Conservation (phyloP, 2,329 filamentous ascomycete species). For the Fusarium vanettenii region DNA sequence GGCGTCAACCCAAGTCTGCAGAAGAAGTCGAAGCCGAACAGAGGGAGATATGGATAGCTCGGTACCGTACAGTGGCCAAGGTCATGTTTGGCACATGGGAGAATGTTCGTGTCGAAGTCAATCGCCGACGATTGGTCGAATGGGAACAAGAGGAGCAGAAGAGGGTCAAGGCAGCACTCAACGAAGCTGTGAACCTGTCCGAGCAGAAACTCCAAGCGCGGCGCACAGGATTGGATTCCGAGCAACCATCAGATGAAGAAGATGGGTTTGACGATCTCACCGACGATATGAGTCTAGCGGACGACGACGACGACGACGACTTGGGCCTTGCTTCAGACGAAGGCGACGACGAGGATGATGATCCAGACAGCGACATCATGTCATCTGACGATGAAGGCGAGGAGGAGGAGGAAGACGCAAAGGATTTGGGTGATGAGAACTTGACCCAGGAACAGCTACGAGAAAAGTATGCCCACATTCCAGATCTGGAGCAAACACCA, state of each 20-base stretch:
- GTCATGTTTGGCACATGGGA: conserved; percentile 70
- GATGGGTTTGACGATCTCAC: conserved; percentile 60
- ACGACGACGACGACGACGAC: conserved; percentile 49
- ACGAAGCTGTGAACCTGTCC: conserved; percentile 78
- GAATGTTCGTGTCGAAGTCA: conserved; percentile 71
- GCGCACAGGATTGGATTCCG: conserved; percentile 65
- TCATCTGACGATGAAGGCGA: conserved; percentile 72
- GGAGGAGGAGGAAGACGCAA: conserved; percentile 67
- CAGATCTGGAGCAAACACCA: conserved; percentile 54
- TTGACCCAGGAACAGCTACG: conserved; percentile 77
- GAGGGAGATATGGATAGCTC: conserved; percentile 71
- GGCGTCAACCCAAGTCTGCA: conserved; percentile 77
- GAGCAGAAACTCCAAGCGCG: conserved; percentile 75
- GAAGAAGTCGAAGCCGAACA: conserved; percentile 88
- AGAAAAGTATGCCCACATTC: conserved; percentile 75
- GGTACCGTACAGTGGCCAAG: conserved; percentile 78
- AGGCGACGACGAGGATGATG: conserved; percentile 54
- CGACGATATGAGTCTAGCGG: conserved; percentile 55
- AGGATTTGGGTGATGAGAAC: conserved; percentile 68
- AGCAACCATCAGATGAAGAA: conserved; percentile 58
- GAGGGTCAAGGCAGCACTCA: conserved; percentile 75
- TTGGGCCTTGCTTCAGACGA: conserved; percentile 51
- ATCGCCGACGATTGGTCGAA: conserved; percentile 67
- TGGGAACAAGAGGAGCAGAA: conserved; percentile 75
- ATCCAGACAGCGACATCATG: conserved; percentile 63